Conservation (phyloP, 768 basidiomycete species). For the Mycena capillaripes region DNA sequence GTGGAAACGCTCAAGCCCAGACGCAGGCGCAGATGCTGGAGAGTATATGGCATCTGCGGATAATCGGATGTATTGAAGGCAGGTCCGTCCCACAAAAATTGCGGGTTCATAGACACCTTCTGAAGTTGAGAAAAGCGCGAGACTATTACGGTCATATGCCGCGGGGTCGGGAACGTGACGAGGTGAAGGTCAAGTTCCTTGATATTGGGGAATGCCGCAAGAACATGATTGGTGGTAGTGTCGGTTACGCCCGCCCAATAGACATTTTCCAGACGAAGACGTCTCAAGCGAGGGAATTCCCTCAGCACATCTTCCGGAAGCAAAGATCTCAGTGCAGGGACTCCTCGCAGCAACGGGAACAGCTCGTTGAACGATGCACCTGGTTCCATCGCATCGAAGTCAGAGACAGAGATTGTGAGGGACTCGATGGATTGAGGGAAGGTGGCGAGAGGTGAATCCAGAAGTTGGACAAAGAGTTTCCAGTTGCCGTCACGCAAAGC, state of each 20-base stretch:
- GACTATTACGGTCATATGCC: background rate
- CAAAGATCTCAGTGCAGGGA: too few relatives aligned
- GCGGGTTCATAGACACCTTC: background rate
- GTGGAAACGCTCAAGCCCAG: too few relatives aligned
- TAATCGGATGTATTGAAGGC: too few relatives aligned
- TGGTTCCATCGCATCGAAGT: background rate
- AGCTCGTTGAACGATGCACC: conserved; percentile 1
- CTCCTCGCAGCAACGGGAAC: background rate
- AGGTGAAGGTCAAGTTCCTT: conserved; percentile 2
- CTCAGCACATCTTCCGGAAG: too few relatives aligned
- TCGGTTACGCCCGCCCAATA: background rate
- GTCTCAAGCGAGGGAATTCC: background rate
- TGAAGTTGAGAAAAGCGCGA: conserved; percentile 2
- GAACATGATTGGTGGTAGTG: background rate
- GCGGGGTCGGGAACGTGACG: background rate
- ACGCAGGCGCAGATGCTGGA: conserved; percentile 1
- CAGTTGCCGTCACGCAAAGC: conserved; percentile 8
- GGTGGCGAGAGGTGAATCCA: conserved; percentile 3
- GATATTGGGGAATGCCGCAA: background rate
- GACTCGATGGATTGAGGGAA: background rate
- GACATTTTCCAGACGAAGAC: background rate
- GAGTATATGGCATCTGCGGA: background rate
- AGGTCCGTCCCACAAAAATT: background rate
- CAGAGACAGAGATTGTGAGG: background rate
- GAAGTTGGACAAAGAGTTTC: conserved; percentile 14